Evolutionary conservation across 805 yeast genomes (phyloP).

Genomic region (Jamesozyma piceae): DNA sequence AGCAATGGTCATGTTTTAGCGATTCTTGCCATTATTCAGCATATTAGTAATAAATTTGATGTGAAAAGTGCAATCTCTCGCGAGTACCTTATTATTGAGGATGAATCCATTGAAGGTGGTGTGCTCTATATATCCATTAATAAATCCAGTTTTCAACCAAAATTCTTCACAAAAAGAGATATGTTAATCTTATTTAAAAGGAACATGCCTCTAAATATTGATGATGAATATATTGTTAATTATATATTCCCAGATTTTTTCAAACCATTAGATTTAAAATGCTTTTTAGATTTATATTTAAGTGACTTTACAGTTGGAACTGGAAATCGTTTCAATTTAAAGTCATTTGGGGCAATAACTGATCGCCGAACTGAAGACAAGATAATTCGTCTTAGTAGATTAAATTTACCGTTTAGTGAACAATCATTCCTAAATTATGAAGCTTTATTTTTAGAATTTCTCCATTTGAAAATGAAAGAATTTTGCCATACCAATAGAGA

Average conservation of each 20-base stretch:
- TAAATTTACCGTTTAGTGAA: background rate
- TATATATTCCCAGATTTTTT: background rate
- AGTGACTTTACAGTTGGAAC: background rate
- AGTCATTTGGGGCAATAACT: background rate
- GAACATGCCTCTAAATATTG: background rate
- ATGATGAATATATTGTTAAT: background rate
- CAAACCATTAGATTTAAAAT: background rate
- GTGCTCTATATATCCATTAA: slow-evolving; percentile 1
- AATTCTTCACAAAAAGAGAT: background rate
- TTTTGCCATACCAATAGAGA: background rate
- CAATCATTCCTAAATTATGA: background rate
- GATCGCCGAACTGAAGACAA: background rate
- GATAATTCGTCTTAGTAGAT: background rate
- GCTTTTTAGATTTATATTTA: background rate
- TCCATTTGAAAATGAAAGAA: background rate
- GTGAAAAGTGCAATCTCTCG: slow-evolving; percentile 14
- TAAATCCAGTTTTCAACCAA: background rate
- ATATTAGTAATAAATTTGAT: slow-evolving; percentile 7
- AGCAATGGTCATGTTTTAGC: slow-evolving; percentile 17
- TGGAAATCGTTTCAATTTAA: background rate
- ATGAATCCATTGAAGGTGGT: background rate
- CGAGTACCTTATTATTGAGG: slow-evolving; percentile 14
- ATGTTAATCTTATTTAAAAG: background rate
- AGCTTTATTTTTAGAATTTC: background rate
- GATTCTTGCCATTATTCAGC: slow-evolving; percentile 18